Evolutionary conservation across 352 stramenopile species (phyloP).

Genomic region (Globisporangium barbulae): DNA sequence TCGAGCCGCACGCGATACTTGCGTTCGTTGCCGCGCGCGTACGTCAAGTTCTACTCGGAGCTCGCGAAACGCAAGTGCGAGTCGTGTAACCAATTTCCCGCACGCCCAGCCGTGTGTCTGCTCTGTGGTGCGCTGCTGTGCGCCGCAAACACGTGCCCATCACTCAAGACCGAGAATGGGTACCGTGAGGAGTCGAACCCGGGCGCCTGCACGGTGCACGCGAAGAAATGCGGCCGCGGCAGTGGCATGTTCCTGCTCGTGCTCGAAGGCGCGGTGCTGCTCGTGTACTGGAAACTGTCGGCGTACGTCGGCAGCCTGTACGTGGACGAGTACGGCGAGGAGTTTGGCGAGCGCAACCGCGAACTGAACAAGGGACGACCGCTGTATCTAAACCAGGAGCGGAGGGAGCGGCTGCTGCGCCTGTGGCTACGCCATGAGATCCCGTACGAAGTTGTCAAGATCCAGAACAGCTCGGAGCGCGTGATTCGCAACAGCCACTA

Average conservation of each 20-base stretch:
- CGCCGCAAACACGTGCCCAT: constrained; percentile 77
- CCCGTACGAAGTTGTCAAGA: constrained; percentile 84
- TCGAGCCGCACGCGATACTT: constrained; percentile 69
- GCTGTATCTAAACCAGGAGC: constrained; percentile 75
- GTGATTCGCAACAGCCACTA: constrained; percentile 89
- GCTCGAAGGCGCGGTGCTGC: constrained; percentile 77
- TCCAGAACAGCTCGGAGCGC: constrained; percentile 86
- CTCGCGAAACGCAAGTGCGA: constrained; percentile 79
- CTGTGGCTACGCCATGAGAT: constrained; percentile 83
- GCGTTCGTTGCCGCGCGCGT: constrained; percentile 63
- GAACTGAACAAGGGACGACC: constrained; percentile 79
- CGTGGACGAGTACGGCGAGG: constrained; percentile 86
- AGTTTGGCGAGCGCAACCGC: constrained; percentile 82
- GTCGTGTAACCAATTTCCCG: constrained; percentile 72
- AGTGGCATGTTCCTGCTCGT: constrained; percentile 83
- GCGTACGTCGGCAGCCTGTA: constrained; percentile 83
- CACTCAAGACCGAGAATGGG: constrained; percentile 65
- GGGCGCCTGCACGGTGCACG: constrained; percentile 78
- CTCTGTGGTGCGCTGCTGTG: constrained; percentile 79
- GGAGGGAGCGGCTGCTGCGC: constrained; percentile 62
- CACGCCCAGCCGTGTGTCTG: constrained; percentile 81
- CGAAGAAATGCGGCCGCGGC: constrained; percentile 80
- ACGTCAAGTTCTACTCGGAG: constrained; percentile 85
- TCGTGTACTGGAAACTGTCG: constrained; percentile 86
- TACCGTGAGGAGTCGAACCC: constrained; percentile 80